A percentile compares a stretch with the other conserved stretches of the same genome.
Conservation (phyloP, 352 stramenopile genomes). For the Phytophthora cajani region DNA sequence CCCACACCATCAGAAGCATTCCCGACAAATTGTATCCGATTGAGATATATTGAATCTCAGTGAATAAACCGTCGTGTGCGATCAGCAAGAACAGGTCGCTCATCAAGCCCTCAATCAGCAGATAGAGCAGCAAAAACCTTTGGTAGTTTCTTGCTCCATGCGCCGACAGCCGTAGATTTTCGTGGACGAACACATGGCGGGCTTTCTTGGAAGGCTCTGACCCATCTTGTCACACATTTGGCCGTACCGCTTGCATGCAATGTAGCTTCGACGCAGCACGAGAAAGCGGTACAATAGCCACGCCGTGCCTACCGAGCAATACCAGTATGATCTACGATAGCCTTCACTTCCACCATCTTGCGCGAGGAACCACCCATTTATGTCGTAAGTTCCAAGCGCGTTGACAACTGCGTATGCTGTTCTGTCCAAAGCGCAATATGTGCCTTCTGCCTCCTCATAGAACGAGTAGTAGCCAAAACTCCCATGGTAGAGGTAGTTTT, state of each 20-base stretch:
- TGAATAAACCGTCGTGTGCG: constrained; percentile 19
- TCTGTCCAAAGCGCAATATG: constrained; percentile 15
- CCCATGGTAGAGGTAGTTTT: constrained; percentile 22
- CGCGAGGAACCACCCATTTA: constrained; percentile 11
- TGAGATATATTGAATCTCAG: constrained; percentile 26
- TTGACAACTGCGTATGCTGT: constrained; percentile 20
- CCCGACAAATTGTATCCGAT: constrained; percentile 36
- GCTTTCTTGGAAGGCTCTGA: background rate
- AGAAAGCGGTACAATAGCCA: constrained; percentile 15
- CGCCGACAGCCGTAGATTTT: constrained; percentile 14
- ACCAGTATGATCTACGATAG: constrained; percentile 23
- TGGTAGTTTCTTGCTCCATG: constrained; percentile 21
- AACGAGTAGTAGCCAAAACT: constrained; percentile 25
- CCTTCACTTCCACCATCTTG: background rate
- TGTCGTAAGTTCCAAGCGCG: constrained; percentile 16
- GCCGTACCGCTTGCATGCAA: constrained; percentile 11
- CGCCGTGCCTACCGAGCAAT: background rate
- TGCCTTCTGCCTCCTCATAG: constrained; percentile 19
- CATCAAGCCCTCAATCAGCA: constrained; percentile 35
- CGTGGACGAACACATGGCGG: constrained; percentile 22
- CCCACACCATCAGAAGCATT: constrained; percentile 26
- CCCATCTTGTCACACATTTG: constrained; percentile 5
- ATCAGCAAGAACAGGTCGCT: constrained; percentile 36
- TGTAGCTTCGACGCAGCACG: constrained; percentile 11
- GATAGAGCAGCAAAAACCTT: constrained; percentile 22